Base-by-base conservation (phyloP, 495 filamentous ascomycete genomes). In the Amorphotheca resinae region DNA sequence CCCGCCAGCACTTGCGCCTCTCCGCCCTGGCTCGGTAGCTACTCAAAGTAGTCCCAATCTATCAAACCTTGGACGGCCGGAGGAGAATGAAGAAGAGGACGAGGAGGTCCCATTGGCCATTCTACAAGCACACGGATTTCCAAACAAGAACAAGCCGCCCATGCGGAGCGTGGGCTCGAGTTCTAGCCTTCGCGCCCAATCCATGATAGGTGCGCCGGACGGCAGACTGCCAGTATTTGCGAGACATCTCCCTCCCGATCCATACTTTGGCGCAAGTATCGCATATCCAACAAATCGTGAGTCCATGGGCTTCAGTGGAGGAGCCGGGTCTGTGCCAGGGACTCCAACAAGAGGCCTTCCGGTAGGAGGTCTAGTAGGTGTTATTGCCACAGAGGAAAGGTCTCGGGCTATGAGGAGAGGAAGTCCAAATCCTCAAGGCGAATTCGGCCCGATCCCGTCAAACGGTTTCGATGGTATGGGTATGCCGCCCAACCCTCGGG, bases 101-200 rank as follows among this genome's bases (percentile, higher is more conserved):
- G 86, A 93, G 36, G 86, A 93, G 44, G 69, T 91, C 12, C 91
- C 91, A 0, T 63, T 98, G 31, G 91, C 79, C 6, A 89, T 96
- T 53, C 64, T 96, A 22, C 79, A 82, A 37, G 87, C 86, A 8
- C 89, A 96, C 58, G 91, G 91, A 15, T 98, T 98, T 54, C 91
- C 91, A 3, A 79, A 74, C 53, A 85, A 77, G 60, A 81, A 77
- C 49, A 74, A 84, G 22, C 82, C 86, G 9, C 89, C 91, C 2
- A 83, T 72, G 31, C 74, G 79, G 22, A 76, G 71, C 31, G 69
- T 76, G 57, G 74, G 66, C 38, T 87, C 84, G 9, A 77, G 76
- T 37, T 72, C 73, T 6, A 79, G 76, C 51, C 58, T 80, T 14
- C 66, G 74, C 14, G 69, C 70, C 14, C 32, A 22, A 11, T 28